Evolutionary conservation across 345 rosid genomes (phyloP).

Genomic region (Salix udensis): DNA sequence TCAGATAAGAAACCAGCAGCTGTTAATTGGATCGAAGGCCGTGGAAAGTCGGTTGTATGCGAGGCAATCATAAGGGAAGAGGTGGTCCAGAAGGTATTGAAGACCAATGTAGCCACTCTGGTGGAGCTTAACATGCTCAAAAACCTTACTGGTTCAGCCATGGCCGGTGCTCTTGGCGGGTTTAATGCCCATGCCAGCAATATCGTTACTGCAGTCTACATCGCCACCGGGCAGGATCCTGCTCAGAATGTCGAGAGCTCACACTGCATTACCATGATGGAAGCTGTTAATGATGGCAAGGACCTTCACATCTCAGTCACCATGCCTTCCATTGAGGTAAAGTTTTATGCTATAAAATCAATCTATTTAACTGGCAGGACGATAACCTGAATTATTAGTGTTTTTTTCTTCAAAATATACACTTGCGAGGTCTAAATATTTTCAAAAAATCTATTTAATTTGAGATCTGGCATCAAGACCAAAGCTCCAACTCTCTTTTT

Average conservation of each 20-base stretch:
- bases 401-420: no score
- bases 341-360: not conserved
- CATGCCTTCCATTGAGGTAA: slow-evolving; percentile 84
- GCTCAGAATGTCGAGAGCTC: slow-evolving; percentile 89
- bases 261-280: slow-evolving; percentile 93
- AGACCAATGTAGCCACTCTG: slow-evolving; percentile 64
- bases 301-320: slow-evolving; percentile 80
- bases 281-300: slow-evolving; percentile 64
- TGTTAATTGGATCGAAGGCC: slow-evolving; percentile 42
- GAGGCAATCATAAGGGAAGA: slow-evolving; percentile 80
- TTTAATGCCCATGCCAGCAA: slow-evolving; percentile 89
- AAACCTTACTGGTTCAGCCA: slow-evolving; percentile 76
- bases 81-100: slow-evolving; percentile 66
- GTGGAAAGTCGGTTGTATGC: slow-evolving; percentile 43
- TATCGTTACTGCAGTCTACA: slow-evolving; percentile 71
- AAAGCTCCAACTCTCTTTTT: not conserved
- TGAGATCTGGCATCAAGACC: not conserved
- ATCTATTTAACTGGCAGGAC: no score
- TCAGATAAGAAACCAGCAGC: slow-evolving; percentile 73
- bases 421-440: no score
- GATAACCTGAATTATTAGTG: no score
- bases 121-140: slow-evolving; percentile 84
- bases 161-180: slow-evolving; percentile 87
- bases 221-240: slow-evolving; percentile 93
- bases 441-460: not conserved